phyloP scores from a whole-genome alignment of 331 rosid species.

The Dryas integrifolia region DNA sequence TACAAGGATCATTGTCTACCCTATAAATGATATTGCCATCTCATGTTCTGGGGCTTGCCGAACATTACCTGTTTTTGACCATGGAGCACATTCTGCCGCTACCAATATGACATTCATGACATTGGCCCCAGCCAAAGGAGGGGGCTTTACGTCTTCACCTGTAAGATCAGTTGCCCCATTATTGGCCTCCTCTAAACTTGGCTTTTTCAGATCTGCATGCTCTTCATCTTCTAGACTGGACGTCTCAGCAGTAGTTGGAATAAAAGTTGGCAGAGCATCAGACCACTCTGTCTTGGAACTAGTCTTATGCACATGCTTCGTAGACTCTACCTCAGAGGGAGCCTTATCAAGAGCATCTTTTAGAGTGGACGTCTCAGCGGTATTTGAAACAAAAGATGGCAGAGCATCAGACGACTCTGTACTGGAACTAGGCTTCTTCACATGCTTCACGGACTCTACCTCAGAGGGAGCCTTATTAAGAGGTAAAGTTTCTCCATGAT shows the following conservation, averaged over 20 bases:
- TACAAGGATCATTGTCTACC: conserved; percentile 10
- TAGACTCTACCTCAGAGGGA: conserved; percentile 26
- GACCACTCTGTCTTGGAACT: conserved; percentile 32
- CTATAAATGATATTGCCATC: neutral
- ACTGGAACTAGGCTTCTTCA: conserved; percentile 30
- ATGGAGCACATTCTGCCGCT: conserved; percentile 95
- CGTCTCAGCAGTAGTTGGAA: conserved; percentile 28
- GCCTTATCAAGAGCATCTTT: conserved; percentile 26
- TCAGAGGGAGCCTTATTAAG: conserved; percentile 26
- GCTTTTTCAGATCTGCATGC: conserved; percentile 26
- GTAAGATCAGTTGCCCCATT: conserved; percentile 24
- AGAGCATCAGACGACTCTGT: conserved; percentile 31
- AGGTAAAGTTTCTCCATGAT: conserved; percentile 28
- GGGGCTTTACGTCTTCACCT: conserved; percentile 40
- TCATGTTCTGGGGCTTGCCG: conserved; percentile 3
- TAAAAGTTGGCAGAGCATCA: conserved; percentile 37
- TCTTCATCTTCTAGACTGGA: conserved; percentile 35
- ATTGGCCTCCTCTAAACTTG: conserved; percentile 28
- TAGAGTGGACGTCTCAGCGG: conserved; percentile 24
- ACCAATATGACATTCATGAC: conserved; percentile 84
- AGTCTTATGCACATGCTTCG: conserved; percentile 30
- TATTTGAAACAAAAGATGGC: conserved; percentile 39
- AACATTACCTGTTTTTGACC: conserved; percentile 78
- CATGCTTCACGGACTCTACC: conserved; percentile 31
- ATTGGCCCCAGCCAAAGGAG: conserved; percentile 85